Evolutionary conservation across 2,329 filamentous ascomycete genomes (phyloP), one percentile per base, ranked within the genome.

Genomic region (Sporothrix pseudoabietina): DNA sequence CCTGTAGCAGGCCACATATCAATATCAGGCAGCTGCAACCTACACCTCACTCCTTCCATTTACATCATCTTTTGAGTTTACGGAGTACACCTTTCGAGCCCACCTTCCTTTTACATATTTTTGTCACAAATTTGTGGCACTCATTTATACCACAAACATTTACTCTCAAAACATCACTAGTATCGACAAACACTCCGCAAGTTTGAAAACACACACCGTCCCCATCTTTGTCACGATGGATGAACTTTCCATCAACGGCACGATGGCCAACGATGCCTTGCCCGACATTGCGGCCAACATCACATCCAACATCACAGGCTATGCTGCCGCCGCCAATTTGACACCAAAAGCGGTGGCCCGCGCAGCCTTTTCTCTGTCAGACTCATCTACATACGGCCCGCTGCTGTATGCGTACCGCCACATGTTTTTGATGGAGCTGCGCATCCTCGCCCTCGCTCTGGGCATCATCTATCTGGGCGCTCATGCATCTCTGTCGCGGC

Each of bases 381-480:
- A 32, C 47, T n/a, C 30, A 0, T 54, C 74, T 10, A 22, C 73
- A 19, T 49, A 49, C 12, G n/a, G n/a, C 3, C 30, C 10, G 19
- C 16, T 73, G 12, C 47, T 74, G 16, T 57, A 70, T n/a, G 22
- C 22, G 4, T 54, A 75, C 59, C 63, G 70, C 59, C 82, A 84
- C 72, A 82, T 85, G 73, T 77, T 88, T 52, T 66, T 84, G 0
- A 80, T 88, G 12, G 83, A 88, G 75, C 73, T 79, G 19, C 84
- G 84, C 75, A 83, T 89, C 63, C 80, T 88, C 73, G 79, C 90
- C 74, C 91, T 92, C 39, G 91, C 94, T 16, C 82, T 97, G 19
- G 90, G 92, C 75, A 93, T 94, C 71, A 97, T 98, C 79, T 96
- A 92, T 82, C 86, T 93, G 5, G 93, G 92, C 66, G 89, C 94